Conservation (phyloP, 106 monocot genomes). For the Alisma plantagoaquatica region DNA sequence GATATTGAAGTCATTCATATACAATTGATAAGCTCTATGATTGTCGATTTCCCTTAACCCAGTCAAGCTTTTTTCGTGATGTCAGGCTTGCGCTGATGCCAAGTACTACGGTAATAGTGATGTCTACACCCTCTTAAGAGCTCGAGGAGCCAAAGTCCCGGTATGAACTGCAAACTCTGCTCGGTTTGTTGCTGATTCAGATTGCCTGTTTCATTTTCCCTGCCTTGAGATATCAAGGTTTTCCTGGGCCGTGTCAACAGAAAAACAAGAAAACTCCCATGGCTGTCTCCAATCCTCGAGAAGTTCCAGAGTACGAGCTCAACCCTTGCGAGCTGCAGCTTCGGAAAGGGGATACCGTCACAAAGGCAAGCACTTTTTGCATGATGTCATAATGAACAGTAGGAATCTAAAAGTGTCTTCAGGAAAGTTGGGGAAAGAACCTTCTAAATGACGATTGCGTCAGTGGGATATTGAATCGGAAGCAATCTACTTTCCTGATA, state of each 20-base stretch:
- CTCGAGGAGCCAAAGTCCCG: conserved; percentile 59
- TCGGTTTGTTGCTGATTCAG: neutral
- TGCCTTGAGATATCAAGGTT: too few relatives aligned
- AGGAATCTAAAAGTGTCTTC: too few relatives aligned
- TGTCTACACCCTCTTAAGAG: conserved; percentile 42
- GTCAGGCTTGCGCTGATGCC: conserved; percentile 68
- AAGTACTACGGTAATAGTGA: conserved; percentile 55
- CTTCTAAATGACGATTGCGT: too few relatives aligned
- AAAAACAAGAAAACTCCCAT: conserved; percentile 81
- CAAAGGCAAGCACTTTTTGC: conserved; percentile 29
- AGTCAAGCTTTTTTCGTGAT: too few relatives aligned
- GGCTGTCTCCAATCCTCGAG: conserved; percentile 80
- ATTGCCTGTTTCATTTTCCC: conserved; percentile 1
- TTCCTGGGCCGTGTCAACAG: too few relatives aligned
- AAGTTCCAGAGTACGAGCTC: conserved; percentile 94
- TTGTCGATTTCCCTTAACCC: neutral
- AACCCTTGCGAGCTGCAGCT: conserved; percentile 75
- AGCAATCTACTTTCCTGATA: too few relatives aligned
- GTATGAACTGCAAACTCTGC: conserved; percentile 19
- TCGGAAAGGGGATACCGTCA: conserved; percentile 41
- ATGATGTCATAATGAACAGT: too few relatives aligned
- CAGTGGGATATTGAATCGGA: neutral
- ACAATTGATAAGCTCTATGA: too few relatives aligned
- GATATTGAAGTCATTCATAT: too few relatives aligned
- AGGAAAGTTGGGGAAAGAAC: too few relatives aligned